Conservation (phyloP, 2,329 filamentous ascomycete genomes). For the Lachnellula subtilissima region DNA sequence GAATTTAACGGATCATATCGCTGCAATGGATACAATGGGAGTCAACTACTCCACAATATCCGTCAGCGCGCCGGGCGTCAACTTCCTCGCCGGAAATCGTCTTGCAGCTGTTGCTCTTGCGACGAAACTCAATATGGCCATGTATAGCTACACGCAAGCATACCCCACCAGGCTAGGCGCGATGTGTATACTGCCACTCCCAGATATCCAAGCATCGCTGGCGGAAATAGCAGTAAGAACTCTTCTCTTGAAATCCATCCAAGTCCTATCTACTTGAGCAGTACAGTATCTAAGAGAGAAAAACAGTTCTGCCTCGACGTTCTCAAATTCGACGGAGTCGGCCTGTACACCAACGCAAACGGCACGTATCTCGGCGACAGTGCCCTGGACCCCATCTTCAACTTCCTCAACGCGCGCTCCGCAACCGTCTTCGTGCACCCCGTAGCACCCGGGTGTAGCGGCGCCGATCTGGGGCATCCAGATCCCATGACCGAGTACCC, state of each 20-base stretch:
- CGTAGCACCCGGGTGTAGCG: slow-evolving; percentile 24
- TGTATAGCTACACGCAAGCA: slow-evolving; percentile 12
- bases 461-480: slow-evolving; percentile 26
- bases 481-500: slow-evolving; percentile 42
- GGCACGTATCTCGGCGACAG: slow-evolving; percentile 40
- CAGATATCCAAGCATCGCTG: slow-evolving; percentile 29
- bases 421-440: slow-evolving; percentile 43
- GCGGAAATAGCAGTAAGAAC: slow-evolving; percentile 30
- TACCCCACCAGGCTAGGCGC: slow-evolving; percentile 34
- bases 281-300: slow-evolving; percentile 15
- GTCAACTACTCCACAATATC: slow-evolving; percentile 51
- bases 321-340: slow-evolving; percentile 38
- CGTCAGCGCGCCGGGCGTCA: slow-evolving; percentile 46
- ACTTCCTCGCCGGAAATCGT: slow-evolving; percentile 29
- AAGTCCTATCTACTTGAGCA: slow-evolving; percentile 6
- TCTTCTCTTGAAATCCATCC: neutral
- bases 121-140: slow-evolving; percentile 26
- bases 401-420: slow-evolving; percentile 33
- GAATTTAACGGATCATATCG: slow-evolving; percentile 38
- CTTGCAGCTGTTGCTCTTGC: slow-evolving; percentile 31
- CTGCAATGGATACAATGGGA: slow-evolving; percentile 42
- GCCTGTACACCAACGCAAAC: slow-evolving; percentile 36
- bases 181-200: slow-evolving; percentile 35
- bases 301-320: slow-evolving; percentile 31
- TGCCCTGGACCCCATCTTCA: slow-evolving; percentile 36